A percentile compares a stretch with the other conserved stretches of the same genome.
phyloP scores from a whole-genome alignment of 345 rosid species.

The Salix suchowensis region DNA sequence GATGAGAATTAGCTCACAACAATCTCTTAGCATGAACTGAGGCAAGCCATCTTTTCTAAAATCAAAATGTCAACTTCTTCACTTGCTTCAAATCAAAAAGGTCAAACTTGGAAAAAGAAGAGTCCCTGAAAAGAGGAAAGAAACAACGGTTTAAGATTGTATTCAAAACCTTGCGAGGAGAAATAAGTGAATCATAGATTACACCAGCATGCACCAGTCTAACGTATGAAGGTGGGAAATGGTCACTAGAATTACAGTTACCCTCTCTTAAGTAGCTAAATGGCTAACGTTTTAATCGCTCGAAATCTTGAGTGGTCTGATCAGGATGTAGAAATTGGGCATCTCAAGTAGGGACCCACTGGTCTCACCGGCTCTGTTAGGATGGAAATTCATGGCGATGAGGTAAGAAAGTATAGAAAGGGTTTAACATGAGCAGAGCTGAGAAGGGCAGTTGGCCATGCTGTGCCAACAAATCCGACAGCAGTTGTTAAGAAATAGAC shows the following conservation, averaged over 20 bases:
- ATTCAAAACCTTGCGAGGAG: background rate
- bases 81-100: background rate
- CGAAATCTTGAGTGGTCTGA: background rate
- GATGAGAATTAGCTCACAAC: background rate
- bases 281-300: background rate
- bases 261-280: background rate
- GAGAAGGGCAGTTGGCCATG: background rate
- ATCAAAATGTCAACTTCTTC: background rate
- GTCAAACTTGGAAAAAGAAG: background rate
- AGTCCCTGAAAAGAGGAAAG: background rate
- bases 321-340: background rate
- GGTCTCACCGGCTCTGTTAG: background rate
- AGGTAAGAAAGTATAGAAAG: background rate
- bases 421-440: background rate
- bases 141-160: slow-evolving; percentile 20
- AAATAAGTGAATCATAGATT: too few relatives aligned
- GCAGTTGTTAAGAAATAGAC: background rate
- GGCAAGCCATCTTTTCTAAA: background rate
- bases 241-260: background rate
- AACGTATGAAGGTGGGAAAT: background rate
- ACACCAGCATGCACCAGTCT: background rate
- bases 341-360: background rate
- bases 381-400: background rate
- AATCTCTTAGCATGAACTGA: background rate
- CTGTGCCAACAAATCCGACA: background rate